These are phyloP conservation scores for Hermanozyma aechmeae DNA, from an alignment of 805 yeast species.

Conservation along the genomic window DNA sequence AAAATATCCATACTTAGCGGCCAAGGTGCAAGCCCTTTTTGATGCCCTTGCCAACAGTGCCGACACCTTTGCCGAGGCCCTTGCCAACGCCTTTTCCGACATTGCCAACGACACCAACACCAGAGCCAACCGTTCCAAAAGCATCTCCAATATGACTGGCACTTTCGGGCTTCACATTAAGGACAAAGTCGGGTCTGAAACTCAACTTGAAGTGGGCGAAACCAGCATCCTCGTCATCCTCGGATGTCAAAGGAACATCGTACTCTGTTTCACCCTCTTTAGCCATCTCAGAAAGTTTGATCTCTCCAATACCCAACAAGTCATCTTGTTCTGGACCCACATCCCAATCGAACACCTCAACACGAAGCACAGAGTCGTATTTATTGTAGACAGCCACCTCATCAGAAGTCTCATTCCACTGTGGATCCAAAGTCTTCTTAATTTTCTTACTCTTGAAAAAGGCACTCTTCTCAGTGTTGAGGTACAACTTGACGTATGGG, in stretches of 20 bases:
- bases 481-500: constrained; percentile 67
- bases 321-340: constrained; percentile 85
- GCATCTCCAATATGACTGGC: constrained; percentile 34
- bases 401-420: constrained; percentile 72
- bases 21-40: constrained; percentile 30
- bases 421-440: constrained; percentile 87
- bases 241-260: constrained; percentile 38
- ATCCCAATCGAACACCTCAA: constrained; percentile 83
- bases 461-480: constrained; percentile 51
- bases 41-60: constrained; percentile 14
- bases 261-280: constrained; percentile 31
- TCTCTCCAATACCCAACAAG: constrained; percentile 53
- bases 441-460: constrained; percentile 68
- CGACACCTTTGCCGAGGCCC: constrained; percentile 12
- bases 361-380: constrained; percentile 46
- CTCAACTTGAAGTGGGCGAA: constrained; percentile 45
- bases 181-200: constrained; percentile 66
- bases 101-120: constrained; percentile 11
- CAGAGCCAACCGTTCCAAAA: constrained; percentile 29
- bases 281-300: constrained; percentile 47
- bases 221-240: constrained; percentile 54
- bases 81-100: constrained; percentile 13
- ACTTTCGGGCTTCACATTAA: constrained; percentile 27
- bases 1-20: too few relatives aligned
- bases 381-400: constrained; percentile 50